Evolutionary conservation across 108 stramenopile genomes (phyloP).

Genomic region (Cyclostephanos tholiformis): DNA sequence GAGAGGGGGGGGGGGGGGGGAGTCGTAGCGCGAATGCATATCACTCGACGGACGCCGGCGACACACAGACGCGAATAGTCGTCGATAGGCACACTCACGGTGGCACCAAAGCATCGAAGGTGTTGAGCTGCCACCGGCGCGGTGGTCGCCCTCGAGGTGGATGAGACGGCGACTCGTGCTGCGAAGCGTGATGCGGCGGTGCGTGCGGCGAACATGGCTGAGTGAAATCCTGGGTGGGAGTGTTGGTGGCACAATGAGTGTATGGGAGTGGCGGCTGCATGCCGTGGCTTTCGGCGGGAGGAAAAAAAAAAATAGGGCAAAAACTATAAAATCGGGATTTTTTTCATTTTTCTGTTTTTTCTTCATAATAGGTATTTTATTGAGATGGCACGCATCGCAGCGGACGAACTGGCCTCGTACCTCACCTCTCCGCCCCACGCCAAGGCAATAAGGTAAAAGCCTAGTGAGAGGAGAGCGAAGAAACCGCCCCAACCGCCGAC

Average conservation of each 20-base stretch:
- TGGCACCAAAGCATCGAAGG: constrained; percentile 56
- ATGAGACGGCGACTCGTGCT: constrained; percentile 56
- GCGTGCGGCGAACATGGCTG: constrained; percentile 73
- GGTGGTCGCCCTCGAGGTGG: constrained; percentile 36
- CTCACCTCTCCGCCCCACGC: no score
- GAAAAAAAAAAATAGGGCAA: no score
- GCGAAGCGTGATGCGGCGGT: constrained; percentile 70
- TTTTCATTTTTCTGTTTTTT: no score
- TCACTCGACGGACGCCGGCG: background rate
- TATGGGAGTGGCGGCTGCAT: no score
- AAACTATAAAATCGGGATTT: no score
- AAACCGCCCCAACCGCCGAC: background rate
- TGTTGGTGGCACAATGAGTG: no score
- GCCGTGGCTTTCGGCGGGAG: no score
- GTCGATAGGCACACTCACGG: constrained; percentile 19
- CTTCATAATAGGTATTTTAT: no score
- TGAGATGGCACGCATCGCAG: no score
- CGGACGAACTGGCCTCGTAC: no score
- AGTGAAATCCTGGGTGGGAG: background rate
- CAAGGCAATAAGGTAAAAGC: background rate
- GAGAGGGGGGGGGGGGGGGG: background rate
- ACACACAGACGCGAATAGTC: background rate
- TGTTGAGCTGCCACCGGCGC: constrained; percentile 4
- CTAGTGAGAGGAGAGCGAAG: background rate
- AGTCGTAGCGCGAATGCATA: background rate